Evolutionary conservation across 225 moss, liverwort and hornwort species (phyloP).

Genomic region (Rhytidiadelphus loreus): DNA sequence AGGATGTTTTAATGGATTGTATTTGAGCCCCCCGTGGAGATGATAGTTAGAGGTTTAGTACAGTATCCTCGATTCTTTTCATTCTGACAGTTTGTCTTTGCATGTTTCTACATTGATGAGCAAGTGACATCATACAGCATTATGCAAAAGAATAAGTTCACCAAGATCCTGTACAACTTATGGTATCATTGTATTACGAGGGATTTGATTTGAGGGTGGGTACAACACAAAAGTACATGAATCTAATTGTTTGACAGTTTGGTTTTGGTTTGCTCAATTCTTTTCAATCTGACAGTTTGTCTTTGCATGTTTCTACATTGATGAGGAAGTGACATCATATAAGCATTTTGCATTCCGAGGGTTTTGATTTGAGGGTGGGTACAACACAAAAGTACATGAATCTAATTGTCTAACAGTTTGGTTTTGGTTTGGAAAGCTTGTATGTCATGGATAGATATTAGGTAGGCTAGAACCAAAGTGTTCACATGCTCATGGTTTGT

Average conservation of each 20-base stretch:
- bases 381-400: rapidly evolving
- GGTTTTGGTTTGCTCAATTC: not conserved
- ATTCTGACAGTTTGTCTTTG: rapidly evolving
- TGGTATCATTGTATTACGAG: rapidly evolving
- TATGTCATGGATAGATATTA: not conserved
- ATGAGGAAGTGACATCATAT: not conserved
- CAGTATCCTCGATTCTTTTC: not conserved
- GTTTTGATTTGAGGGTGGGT: not conserved
- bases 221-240: too few species aligned
- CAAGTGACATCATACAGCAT: not conserved
- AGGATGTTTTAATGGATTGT: too few species aligned
- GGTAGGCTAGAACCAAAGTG: rapidly evolving
- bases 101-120: not conserved
- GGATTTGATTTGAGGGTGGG: not conserved
- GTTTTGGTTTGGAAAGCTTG: rapidly evolving
- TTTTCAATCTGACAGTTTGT: not conserved
- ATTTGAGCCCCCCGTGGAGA: rapidly evolving
- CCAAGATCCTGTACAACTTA: rapidly evolving
- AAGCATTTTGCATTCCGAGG: not conserved
- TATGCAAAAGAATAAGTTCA: rapidly evolving
- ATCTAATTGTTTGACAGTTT: too few species aligned
- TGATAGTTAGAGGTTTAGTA: not conserved
- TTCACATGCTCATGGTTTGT: rapidly evolving
- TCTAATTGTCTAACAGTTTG: rapidly evolving
- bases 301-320: not conserved